A percentile compares a stretch with the other conserved stretches of the same genome.
These are phyloP conservation scores for Blastobotrys raffinosifermentans DNA, from an alignment of 1,139 yeast genomes.

Conservation along the genomic window DNA sequence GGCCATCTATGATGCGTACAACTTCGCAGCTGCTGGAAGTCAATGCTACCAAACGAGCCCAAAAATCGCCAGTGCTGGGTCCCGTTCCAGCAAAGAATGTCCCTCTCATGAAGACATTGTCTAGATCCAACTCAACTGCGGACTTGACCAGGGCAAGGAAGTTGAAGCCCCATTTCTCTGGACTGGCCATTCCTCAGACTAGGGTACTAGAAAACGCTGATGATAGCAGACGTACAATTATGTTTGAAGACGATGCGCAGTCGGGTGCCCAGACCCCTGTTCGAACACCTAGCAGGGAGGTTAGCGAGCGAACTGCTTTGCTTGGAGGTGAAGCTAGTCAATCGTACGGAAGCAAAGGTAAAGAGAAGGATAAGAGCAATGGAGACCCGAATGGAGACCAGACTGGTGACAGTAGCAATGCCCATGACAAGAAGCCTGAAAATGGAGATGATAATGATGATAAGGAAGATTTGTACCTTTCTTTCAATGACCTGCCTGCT, in stretches of 20 bases:
- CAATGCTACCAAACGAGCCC: background rate
- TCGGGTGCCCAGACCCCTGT: background rate
- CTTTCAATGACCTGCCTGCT: constrained; percentile 84
- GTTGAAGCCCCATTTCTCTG: constrained; percentile 60
- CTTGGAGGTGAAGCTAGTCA: constrained; percentile 4
- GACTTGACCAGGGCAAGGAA: constrained; percentile 19
- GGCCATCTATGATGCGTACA: too few relatives aligned
- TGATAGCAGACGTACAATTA: constrained; percentile 53
- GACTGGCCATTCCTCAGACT: constrained; percentile 72
- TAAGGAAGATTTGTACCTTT: constrained; percentile 28
- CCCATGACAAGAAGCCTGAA: background rate
- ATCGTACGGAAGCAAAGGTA: constrained; percentile 8
- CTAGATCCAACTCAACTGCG: constrained; percentile 12
- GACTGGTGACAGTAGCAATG: constrained; percentile 1
- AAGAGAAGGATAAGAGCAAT: constrained; percentile 23
- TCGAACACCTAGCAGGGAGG: constrained; percentile 1
- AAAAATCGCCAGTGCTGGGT: constrained; percentile 8
- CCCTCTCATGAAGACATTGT: constrained; percentile 17
- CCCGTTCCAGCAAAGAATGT: constrained; percentile 11
- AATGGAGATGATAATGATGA: constrained; percentile 10
- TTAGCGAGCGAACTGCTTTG: constrained; percentile 11
- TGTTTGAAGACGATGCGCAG: constrained; percentile 36
- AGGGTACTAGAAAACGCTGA: constrained; percentile 63
- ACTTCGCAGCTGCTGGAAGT: background rate
- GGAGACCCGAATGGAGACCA: constrained; percentile 2